These are phyloP conservation scores for Mortierella sp. DNA, from an alignment of 371 early-diverging fungal species.

Conservation along the genomic window DNA sequence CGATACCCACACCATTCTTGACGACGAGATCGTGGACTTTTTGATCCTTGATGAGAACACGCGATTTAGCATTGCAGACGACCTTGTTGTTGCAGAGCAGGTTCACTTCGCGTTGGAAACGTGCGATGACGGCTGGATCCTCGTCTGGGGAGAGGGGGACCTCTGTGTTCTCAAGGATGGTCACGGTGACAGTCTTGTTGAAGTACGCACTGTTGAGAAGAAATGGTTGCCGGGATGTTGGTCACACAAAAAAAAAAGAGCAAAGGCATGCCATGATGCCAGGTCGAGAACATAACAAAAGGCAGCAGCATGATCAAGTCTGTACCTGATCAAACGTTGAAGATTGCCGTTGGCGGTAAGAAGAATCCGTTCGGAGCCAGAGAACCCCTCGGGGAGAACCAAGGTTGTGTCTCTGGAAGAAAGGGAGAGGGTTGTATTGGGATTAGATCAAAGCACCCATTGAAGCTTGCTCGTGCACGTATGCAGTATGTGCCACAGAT, in stretches of 20 bases:
- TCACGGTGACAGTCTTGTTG: slow-evolving; percentile 43
- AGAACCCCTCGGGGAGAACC: slow-evolving; percentile 64
- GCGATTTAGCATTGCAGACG: slow-evolving; percentile 67
- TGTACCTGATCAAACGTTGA: slow-evolving; percentile 65
- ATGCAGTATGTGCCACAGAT: too few species aligned
- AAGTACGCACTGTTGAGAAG: slow-evolving; percentile 47
- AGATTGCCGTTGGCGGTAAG: slow-evolving; percentile 72
- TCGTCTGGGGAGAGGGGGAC: slow-evolving; percentile 30
- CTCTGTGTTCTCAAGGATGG: slow-evolving; percentile 39
- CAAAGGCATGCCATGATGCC: background rate
- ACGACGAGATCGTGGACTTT: slow-evolving; percentile 62
- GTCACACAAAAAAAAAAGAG: background rate
- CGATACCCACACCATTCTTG: slow-evolving; percentile 66
- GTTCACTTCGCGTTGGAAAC: slow-evolving; percentile 62
- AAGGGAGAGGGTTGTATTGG: background rate
- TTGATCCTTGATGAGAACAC: slow-evolving; percentile 59
- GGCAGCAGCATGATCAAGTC: background rate
- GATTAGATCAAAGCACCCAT: too few species aligned
- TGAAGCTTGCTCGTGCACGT: too few species aligned
- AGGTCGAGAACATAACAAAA: background rate
- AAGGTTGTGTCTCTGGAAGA: slow-evolving; percentile 58
- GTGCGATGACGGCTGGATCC: slow-evolving; percentile 38
- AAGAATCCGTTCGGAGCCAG: slow-evolving; percentile 65
- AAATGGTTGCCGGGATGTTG: background rate
- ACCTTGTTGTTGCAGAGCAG: slow-evolving; percentile 62